These are phyloP conservation scores for Tolypocladium pustulatum DNA, from an alignment of 2,329 filamentous ascomycete species.

Conservation along the genomic window DNA sequence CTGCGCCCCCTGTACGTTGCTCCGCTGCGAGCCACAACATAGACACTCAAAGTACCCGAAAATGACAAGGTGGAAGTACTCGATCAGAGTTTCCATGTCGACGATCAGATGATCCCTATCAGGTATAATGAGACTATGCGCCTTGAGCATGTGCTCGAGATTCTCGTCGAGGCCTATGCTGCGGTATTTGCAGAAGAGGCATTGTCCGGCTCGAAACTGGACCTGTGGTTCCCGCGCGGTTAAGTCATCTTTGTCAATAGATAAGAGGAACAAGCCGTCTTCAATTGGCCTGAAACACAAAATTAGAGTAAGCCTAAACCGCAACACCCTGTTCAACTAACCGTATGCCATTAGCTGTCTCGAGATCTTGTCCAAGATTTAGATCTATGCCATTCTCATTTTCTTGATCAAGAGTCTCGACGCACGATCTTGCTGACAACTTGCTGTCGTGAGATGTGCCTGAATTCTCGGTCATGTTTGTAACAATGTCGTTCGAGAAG, in stretches of 20 bases:
- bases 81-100: constrained; percentile 34
- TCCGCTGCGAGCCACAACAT: constrained; percentile 32
- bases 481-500: not conserved
- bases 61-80: constrained; percentile 37
- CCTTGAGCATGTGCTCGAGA: constrained; percentile 35
- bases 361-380: not conserved
- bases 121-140: constrained; percentile 35
- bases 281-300: not conserved
- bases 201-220: constrained; percentile 18
- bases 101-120: constrained; percentile 27
- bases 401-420: not conserved
- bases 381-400: not conserved
- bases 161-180: constrained; percentile 23
- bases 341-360: not conserved
- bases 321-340: not conserved
- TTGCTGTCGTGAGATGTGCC: not conserved
- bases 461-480: not conserved
- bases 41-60: constrained; percentile 39
- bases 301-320: not conserved
- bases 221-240: not conserved
- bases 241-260: not conserved
- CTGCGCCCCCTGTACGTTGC: constrained; percentile 32
- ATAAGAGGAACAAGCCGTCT: not conserved
- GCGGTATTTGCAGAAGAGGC: constrained; percentile 30
- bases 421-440: not conserved